Evolutionary conservation across 345 rosid species (phyloP).

Genomic region (Rhodamnia rubescens): DNA sequence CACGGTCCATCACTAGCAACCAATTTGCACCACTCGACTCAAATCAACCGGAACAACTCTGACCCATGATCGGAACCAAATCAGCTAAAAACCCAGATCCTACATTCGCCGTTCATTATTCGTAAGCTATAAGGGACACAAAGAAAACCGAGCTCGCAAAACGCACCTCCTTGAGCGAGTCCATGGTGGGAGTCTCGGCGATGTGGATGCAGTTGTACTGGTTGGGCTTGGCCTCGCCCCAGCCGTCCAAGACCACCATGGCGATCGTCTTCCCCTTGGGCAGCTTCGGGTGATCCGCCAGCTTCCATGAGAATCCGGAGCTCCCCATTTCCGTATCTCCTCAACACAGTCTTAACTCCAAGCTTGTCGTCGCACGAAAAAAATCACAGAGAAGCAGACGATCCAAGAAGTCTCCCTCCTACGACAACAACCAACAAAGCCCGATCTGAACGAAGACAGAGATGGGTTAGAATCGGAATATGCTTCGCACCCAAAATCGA

Average conservation of each 20-base stretch:
- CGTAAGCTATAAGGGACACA: neutral
- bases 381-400: neutral
- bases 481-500: neutral
- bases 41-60: neutral
- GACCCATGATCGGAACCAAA: neutral
- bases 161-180: conserved; percentile 49
- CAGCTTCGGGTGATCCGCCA: conserved; percentile 75
- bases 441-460: neutral
- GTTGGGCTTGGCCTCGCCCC: conserved; percentile 91
- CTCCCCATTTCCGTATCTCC: conserved; percentile 32
- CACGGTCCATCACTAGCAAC: neutral
- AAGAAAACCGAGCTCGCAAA: neutral
- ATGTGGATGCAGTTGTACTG: conserved; percentile 79
- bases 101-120: neutral
- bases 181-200: conserved; percentile 90
- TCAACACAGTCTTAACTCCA: neutral
- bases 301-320: conserved; percentile 37
- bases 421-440: neutral
- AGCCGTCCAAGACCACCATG: conserved; percentile 83
- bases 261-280: conserved; percentile 73
- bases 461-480: neutral
- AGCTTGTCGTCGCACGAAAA: neutral
- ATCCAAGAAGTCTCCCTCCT: neutral
- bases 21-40: neutral
- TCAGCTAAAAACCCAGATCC: neutral